Evolutionary conservation across 768 basidiomycete species (phyloP), one percentile per base, ranked within the genome.

Genomic region (Amanita muscaria): DNA sequence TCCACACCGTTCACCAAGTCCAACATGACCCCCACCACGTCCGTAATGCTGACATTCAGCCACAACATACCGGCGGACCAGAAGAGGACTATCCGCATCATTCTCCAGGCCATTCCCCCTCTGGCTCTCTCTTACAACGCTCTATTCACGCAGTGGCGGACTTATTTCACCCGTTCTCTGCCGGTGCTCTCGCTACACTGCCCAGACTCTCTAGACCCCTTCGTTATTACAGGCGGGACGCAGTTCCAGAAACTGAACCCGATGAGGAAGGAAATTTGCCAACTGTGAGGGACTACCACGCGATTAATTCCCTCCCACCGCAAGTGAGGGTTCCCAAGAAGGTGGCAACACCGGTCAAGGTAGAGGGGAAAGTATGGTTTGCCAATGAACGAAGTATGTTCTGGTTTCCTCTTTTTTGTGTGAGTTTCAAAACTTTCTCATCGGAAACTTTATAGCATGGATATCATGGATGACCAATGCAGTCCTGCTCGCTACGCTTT

Each of bases 351-450:
- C 77, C 83, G 0, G 70, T 97, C 54, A 86, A 80, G 51, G 90
- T 97, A 14, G 92, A 97, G 59, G 82, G 80, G 16, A 97, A 97
- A 57, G 92, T 97, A 38, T 97, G 93, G 92, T 94, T 97, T 60
- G 91, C 92, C 7, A 96, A 96, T 57, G 92, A 97, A 63, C 69
- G 89, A 58, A 91, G 88, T 91, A 37, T 49, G 80, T 64, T 7
- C 11, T 10, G 11, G 18, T 37, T 6, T 40, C 36, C 33, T 23
- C 12, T 29, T 35, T 40, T 42, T 41, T 41, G 25, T 40, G 14
- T 42, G 12, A 6, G 8, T n/a, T n/a, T n/a, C n/a, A 10, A 7
- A 12, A 21, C 5, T 11, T 38, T 15, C 42, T 41, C 23, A 41
- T 7, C 35, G 29, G 2, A 31, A 23, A 31, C 14, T 43, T 30